These are phyloP conservation scores for Maudiozyma bulderi DNA, from an alignment of 805 yeast genomes.

Conservation along the genomic window DNA sequence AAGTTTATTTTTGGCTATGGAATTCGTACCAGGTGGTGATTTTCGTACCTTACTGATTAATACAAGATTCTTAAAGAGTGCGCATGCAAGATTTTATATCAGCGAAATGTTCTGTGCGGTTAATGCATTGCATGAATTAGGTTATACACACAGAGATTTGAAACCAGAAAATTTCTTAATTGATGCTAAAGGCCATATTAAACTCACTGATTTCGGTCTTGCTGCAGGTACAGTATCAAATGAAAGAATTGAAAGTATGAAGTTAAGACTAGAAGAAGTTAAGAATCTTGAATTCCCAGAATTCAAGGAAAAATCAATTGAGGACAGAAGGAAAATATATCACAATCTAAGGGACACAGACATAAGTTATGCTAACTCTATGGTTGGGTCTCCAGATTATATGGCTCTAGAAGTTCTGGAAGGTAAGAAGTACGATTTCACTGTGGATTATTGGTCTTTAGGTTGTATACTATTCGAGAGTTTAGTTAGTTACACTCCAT, in stretches of 20 bases:
- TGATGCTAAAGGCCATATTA: conserved; percentile 68
- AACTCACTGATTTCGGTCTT: conserved; percentile 82
- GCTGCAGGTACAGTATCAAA: conserved; percentile 94
- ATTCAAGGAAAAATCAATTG: conserved; percentile 60
- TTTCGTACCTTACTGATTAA: conserved; percentile 88
- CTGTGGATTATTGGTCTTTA: conserved; percentile 97
- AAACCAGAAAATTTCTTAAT: conserved; percentile 88
- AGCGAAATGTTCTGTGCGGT: conserved; percentile 95
- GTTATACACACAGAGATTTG: conserved; percentile 93
- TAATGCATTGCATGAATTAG: conserved; percentile 85
- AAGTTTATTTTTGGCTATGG: conserved; percentile 93
- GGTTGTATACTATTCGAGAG: conserved; percentile 97
- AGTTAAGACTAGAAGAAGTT: conserved; percentile 54
- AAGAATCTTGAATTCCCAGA: conserved; percentile 63
- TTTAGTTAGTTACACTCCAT: conserved; percentile 94
- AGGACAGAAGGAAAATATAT: conserved; percentile 81
- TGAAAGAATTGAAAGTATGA: conserved; percentile 90
- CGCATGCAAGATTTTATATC: conserved; percentile 90
- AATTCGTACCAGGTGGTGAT: conserved; percentile 99
- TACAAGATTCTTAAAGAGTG: conserved; percentile 85
- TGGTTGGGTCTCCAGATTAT: conserved; percentile 97
- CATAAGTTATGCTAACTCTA: conserved; percentile 82
- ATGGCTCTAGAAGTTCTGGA: conserved; percentile 97
- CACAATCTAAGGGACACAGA: conserved; percentile 66
- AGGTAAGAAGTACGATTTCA: conserved; percentile 87